Evolutionary conservation across 306 rosid species (phyloP).

Genomic region (Casuarina glauca): DNA sequence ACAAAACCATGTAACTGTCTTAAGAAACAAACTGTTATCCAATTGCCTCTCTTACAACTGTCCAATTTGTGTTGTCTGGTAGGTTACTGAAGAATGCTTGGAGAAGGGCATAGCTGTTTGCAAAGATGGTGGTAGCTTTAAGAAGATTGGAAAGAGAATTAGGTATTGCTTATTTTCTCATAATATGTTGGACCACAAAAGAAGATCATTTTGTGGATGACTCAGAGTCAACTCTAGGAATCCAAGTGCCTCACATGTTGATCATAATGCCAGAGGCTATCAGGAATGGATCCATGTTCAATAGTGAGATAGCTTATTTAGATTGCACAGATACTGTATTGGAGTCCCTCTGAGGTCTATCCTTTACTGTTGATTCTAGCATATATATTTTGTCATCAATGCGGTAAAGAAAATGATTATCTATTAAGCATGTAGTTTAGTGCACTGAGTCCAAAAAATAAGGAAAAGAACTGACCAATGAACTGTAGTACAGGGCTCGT

Average conservation of each 20-base stretch:
- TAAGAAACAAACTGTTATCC: slow-evolving; percentile 3
- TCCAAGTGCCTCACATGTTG: not conserved
- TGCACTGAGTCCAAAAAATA: not conserved
- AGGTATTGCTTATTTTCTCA: slow-evolving; percentile 47
- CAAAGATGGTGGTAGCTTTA: slow-evolving; percentile 86
- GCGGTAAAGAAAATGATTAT: not conserved
- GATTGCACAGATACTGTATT: not conserved
- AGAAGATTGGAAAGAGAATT: slow-evolving; percentile 88
- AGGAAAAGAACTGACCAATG: not conserved
- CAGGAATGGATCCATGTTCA: not conserved
- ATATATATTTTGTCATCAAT: not conserved
- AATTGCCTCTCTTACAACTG: slow-evolving; percentile 13
- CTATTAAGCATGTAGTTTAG: not conserved
- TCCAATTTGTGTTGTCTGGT: slow-evolving; percentile 26
- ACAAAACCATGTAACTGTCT: not conserved
- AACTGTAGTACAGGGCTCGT: not conserved
- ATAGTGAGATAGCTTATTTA: not conserved
- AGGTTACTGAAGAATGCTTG: slow-evolving; percentile 91
- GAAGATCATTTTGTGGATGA: not conserved
- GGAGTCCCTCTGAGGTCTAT: not conserved
- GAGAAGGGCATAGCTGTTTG: slow-evolving; percentile 91
- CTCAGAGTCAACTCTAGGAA: slow-evolving; percentile 1
- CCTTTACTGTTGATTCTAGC: not conserved
- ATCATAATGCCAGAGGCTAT: not conserved
- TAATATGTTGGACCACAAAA: slow-evolving; percentile 13